Evolutionary conservation across 305 asterid genomes (phyloP), one percentile per base, ranked within the genome.

Genomic region (Solanum hybrid): DNA sequence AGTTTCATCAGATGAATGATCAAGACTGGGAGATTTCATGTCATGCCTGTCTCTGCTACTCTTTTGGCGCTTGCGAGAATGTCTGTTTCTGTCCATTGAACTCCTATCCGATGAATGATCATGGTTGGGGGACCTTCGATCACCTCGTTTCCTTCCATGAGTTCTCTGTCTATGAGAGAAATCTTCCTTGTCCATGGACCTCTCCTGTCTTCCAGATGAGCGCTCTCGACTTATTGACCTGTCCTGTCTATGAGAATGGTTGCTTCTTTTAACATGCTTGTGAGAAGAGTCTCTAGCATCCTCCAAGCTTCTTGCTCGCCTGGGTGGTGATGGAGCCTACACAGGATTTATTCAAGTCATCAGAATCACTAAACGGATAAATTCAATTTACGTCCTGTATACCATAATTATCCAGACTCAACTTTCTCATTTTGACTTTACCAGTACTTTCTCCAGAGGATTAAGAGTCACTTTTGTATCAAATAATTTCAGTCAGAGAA

Each of bases 241-340:
- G 88, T 91, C 93, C 4, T 11, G 89, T 89, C 89, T 77, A 87
- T 86, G 88, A 84, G 92, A 83, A 39, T 91, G 89, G 35, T 57
- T 87, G 37, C 88, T 88, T 37, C 86, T 92, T 89, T 90, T 92
- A 89, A 82, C 94, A 87, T 88, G 93, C 90, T 89, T 94, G 79
- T 83, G 93, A 90, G 89, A 74, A 34, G 88, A 37, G 67, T 90
- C 94, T 37, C 94, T 95, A 42, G 29, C 39, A 6, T 93, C 96
- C 16, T 90, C 91, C 40, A 89, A 90, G 28, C 85, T 93, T 90
- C 95, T 91, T 90, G 92, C 92, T 91, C 96, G 94, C 91, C 97
- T 92, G 7, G 99, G 99, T 37, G 98, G 98, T 24, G 97, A 93
- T 61, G 98, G 98, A 89, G 92, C 92, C 98, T 96, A 51, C 90